These are phyloP conservation scores for Pleurotus salmoneostramineus DNA, from an alignment of 768 basidiomycete species.

Conservation along the genomic window DNA sequence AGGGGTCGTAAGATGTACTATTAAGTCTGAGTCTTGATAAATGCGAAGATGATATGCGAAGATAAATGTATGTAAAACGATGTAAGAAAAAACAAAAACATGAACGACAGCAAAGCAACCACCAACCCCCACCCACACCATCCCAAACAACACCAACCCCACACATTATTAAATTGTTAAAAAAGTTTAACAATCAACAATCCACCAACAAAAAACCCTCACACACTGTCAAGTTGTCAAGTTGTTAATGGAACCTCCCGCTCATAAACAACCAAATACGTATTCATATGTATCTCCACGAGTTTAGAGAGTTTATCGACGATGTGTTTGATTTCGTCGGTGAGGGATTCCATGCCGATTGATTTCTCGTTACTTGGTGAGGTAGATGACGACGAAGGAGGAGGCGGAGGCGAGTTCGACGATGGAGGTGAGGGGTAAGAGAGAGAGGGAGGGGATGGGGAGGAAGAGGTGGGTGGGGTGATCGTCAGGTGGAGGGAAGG, in stretches of 20 bases:
- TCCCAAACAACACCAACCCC: too few species aligned
- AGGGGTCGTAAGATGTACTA: too few species aligned
- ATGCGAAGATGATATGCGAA: too few species aligned
- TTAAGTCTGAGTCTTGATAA: too few species aligned
- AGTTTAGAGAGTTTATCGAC: slow-evolving; percentile 71
- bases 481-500: too few species aligned
- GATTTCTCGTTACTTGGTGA: slow-evolving; percentile 24
- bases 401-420: slow-evolving; percentile 18
- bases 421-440: not conserved
- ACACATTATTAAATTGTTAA: too few species aligned
- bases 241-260: slow-evolving; percentile 51
- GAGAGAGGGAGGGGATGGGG: slow-evolving; percentile 17
- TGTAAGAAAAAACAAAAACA: too few species aligned
- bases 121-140: too few species aligned
- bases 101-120: too few species aligned
- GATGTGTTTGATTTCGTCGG: slow-evolving; percentile 65
- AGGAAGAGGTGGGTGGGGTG: slow-evolving; percentile 41
- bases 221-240: not conserved
- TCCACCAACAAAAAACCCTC: not conserved
- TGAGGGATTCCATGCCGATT: slow-evolving; percentile 65
- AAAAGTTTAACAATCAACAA: not conserved
- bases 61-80: too few species aligned
- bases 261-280: slow-evolving; percentile 77
- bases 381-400: slow-evolving; percentile 20
- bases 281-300: slow-evolving; percentile 68